phyloP scores from a whole-genome alignment of 208 protist genomes.

The Trypanosoma melophagium region DNA sequence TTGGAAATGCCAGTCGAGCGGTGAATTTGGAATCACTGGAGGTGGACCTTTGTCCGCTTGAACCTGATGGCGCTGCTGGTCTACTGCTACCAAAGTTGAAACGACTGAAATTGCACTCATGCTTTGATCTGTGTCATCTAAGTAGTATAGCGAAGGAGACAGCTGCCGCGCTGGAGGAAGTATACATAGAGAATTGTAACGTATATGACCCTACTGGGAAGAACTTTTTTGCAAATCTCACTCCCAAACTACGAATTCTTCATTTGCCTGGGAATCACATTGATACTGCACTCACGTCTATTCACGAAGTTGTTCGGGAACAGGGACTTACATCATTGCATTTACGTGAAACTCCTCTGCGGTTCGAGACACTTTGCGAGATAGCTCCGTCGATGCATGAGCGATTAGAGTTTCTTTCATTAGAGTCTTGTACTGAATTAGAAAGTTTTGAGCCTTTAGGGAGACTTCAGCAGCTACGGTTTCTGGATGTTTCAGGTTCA shows the following conservation, averaged over 20 bases:
- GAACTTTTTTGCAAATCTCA: slow-evolving; percentile 56
- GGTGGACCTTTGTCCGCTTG: slow-evolving; percentile 69
- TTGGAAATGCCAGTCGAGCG: slow-evolving; percentile 48
- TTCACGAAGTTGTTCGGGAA: slow-evolving; percentile 38
- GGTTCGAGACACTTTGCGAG: slow-evolving; percentile 55
- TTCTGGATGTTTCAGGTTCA: slow-evolving; percentile 72
- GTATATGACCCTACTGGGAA: slow-evolving; percentile 75
- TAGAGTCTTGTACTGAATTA: slow-evolving; percentile 59
- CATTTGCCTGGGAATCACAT: slow-evolving; percentile 60
- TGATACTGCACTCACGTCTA: slow-evolving; percentile 47
- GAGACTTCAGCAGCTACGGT: slow-evolving; percentile 52
- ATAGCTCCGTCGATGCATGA: slow-evolving; percentile 46
- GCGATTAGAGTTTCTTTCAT: slow-evolving; percentile 63
- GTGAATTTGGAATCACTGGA: slow-evolving; percentile 56
- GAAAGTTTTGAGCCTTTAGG: slow-evolving; percentile 49
- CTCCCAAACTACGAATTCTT: slow-evolving; percentile 46
- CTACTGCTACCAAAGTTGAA: slow-evolving; percentile 57
- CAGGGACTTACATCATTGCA: slow-evolving; percentile 44
- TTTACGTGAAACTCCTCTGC: slow-evolving; percentile 52
- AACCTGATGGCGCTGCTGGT: slow-evolving; percentile 59
- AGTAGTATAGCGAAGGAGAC: slow-evolving; percentile 67
- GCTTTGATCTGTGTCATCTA: slow-evolving; percentile 64
- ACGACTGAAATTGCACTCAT: slow-evolving; percentile 60
- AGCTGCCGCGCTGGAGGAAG: slow-evolving; percentile 49
- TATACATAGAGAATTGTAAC: slow-evolving; percentile 72